phyloP scores from a whole-genome alignment of 306 rosid species.

The Malus domestica region ASM211411v1 NC_041794.1:20139501-20140000 shows the following conservation, averaged over 20 bases:
- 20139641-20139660: conserved; percentile 98
- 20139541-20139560: conserved; percentile 59
- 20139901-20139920: neutral
- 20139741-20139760: neutral
- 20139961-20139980: conserved; percentile 57
- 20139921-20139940: neutral
- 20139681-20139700: neutral
- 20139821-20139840: neutral
- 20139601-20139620: conserved; percentile 97
- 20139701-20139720: neutral
- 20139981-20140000: conserved; percentile 73
- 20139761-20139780: neutral
- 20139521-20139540: neutral
- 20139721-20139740: neutral
- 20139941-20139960: neutral
- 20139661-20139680: conserved; percentile 80
- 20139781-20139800: neutral
- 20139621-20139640: conserved; percentile 96
- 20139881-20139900: neutral
- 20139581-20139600: conserved; percentile 90
- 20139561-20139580: conserved; percentile 88
- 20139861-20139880: neutral
- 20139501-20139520: neutral
- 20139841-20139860: neutral
- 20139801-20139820: too few species aligned